phyloP scores from a whole-genome alignment of 768 basidiomycete species.

The Russula foetens region DNA sequence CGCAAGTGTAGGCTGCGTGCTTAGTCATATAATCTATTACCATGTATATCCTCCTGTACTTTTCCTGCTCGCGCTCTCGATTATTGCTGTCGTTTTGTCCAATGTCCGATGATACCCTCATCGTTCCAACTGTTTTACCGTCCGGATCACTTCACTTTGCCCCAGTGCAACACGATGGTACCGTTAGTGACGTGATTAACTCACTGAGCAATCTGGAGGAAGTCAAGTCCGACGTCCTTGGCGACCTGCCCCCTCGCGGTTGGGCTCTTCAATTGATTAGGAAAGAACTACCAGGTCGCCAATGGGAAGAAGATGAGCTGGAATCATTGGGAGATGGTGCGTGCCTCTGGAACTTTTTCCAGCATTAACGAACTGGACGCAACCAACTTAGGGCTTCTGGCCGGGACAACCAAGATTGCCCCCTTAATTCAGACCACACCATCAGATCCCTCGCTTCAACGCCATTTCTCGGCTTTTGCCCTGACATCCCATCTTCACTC shows the following conservation, averaged over 20 bases:
- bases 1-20: slow-evolving; percentile 5
- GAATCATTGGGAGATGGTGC: slow-evolving; percentile 55
- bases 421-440: slow-evolving; percentile 42
- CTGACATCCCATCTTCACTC: slow-evolving; percentile 59
- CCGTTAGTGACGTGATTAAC: slow-evolving; percentile 52
- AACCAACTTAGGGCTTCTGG: slow-evolving; percentile 40
- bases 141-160: slow-evolving; percentile 57
- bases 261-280: slow-evolving; percentile 69
- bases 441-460: slow-evolving; percentile 30
- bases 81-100: not conserved
- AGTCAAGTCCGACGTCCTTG: slow-evolving; percentile 46
- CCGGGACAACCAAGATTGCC: slow-evolving; percentile 37
- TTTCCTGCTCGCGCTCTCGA: not conserved
- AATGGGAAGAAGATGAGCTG: slow-evolving; percentile 69
- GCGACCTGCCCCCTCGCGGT: slow-evolving; percentile 44
- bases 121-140: slow-evolving; percentile 53
- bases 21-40: slow-evolving; percentile 12
- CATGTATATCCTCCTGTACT: slow-evolving; percentile 3
- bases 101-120: slow-evolving; percentile 39
- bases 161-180: slow-evolving; percentile 44
- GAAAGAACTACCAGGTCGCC: slow-evolving; percentile 46
- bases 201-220: slow-evolving; percentile 39
- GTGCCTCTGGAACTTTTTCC: slow-evolving; percentile 13
- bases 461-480: slow-evolving; percentile 63
- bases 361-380: slow-evolving; percentile 3